Percentiles rank a stretch among this genome's conserved stretches.
Evolutionary conservation across 1,284 basidiomycete species (phyloP).

Genomic region (Termitomyces sp.): DNA sequence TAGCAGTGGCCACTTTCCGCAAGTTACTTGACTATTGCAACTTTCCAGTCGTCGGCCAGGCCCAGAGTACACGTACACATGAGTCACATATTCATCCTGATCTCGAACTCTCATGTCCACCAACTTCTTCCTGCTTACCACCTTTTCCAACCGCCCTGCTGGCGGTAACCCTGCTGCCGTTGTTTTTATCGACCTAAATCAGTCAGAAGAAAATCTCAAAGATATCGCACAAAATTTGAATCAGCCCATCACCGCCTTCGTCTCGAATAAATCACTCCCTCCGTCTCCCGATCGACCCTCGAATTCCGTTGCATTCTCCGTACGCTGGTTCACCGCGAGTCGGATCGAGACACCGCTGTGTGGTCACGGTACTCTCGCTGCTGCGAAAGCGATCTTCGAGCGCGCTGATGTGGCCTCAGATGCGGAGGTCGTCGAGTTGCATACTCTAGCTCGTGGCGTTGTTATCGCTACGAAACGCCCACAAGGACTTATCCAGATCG

Average conservation of each 20-base stretch:
- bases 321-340: slow-evolving; percentile 37
- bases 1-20: no score
- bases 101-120: background rate
- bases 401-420: slow-evolving; percentile 21
- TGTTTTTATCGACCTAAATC: slow-evolving; percentile 17
- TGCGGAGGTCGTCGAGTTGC: slow-evolving; percentile 33
- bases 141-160: slow-evolving; percentile 1
- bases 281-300: slow-evolving; percentile 18
- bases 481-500: slow-evolving; percentile 37
- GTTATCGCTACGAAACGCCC: slow-evolving; percentile 26
- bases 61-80: no score
- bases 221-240: slow-evolving; percentile 35
- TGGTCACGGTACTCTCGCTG: slow-evolving; percentile 48
- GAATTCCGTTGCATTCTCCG: slow-evolving; percentile 27
- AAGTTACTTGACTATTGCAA: no score
- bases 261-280: slow-evolving; percentile 25
- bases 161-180: slow-evolving; percentile 7
- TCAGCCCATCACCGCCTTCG: slow-evolving; percentile 43
- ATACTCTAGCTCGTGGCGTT: slow-evolving; percentile 21
- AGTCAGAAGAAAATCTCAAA: slow-evolving; percentile 20
- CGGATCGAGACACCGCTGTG: slow-evolving; percentile 36
- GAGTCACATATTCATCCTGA: no score
- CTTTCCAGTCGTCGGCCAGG: no score
- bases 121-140: slow-evolving; percentile 7
- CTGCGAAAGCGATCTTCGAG: slow-evolving; percentile 38